Evolutionary conservation across 1,284 basidiomycete species (phyloP).

Genomic region (Moesziomyces sp.): DNA sequence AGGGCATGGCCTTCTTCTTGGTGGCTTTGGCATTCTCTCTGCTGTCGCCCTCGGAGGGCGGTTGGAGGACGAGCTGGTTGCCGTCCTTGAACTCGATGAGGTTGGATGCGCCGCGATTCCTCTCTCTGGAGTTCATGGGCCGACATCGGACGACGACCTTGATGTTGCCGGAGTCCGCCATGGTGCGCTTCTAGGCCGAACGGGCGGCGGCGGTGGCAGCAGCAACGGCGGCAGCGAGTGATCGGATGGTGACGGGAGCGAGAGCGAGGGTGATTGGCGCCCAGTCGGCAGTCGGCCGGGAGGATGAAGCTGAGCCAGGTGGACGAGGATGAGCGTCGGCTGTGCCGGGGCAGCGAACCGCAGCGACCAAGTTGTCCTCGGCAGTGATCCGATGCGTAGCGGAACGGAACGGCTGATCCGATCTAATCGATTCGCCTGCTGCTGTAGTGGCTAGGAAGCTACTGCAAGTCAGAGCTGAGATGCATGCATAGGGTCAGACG

Average conservation of each 20-base stretch:
- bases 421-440: no score
- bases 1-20: conserved; percentile 64
- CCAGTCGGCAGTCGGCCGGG: no score
- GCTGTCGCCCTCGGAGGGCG: conserved; percentile 48
- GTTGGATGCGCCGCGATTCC: conserved; percentile 57
- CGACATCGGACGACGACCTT: conserved; percentile 66
- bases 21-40: conserved; percentile 55
- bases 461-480: no score
- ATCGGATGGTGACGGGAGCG: background rate
- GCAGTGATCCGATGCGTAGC: no score
- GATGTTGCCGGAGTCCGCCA: conserved; percentile 66
- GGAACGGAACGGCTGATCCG: no score
- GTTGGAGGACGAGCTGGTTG: conserved; percentile 56
- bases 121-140: conserved; percentile 61
- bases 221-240: background rate
- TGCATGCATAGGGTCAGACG: no score
- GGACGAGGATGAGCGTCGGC: no score
- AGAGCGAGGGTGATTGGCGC: background rate
- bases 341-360: no score
- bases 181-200: conserved; percentile 15
- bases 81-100: conserved; percentile 57
- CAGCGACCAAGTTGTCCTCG: no score
- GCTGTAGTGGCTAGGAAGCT: no score
- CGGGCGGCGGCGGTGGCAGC: background rate
- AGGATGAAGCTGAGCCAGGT: no score